Base-by-base conservation (phyloP, 148 eudicot genomes). In the Chenopodium suecicum region DNA sequence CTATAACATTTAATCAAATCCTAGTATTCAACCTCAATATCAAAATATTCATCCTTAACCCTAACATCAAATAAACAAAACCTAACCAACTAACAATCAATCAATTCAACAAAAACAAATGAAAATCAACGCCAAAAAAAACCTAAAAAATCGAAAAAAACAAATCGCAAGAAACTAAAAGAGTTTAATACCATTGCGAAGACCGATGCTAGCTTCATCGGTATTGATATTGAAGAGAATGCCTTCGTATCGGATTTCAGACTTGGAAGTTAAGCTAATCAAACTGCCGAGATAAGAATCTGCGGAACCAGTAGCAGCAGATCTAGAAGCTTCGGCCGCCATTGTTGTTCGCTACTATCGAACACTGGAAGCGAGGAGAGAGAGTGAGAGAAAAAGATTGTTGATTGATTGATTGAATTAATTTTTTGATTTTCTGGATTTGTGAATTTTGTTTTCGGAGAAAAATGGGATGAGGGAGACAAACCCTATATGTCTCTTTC, bases 241-340 rank as follows among this genome's bases (percentile, higher is more conserved):
- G 75, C 93, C 93, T 86, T 91, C 91, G 62, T 91, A 91, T n/a
- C 93, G 89, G 78, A 91, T 89, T 44, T 91, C 90, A 46, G 91
- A 85, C 79, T 89, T 91, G 0, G 93, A 88, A 11, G 87, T 88
- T 74, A 91, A 86, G 73, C 90, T 86, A 44, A 91, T 89, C 82
- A 89, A 69, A 78, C 88, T 86, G 14, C 91, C 93, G 60, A 91
- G 77, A 73, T 87, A 89, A 25, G 91, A 81, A 82, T 90, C 89
- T 63, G 87, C 89, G 34, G 87, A 44, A 46, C 83, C 79, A 62
- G 72, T 70, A 64, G 73, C 74, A 58, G 71, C 74, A 58, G 71
- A 22, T 27, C 76, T 79, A 54, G 86, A 73, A 75, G 82, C 86
- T 29, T 86, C 88, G 20, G 86, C 78, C 62, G 89, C 89, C 88